Evolutionary conservation across 2,329 filamentous ascomycete species (phyloP).

Genomic region (Cytospora piceae): DNA sequence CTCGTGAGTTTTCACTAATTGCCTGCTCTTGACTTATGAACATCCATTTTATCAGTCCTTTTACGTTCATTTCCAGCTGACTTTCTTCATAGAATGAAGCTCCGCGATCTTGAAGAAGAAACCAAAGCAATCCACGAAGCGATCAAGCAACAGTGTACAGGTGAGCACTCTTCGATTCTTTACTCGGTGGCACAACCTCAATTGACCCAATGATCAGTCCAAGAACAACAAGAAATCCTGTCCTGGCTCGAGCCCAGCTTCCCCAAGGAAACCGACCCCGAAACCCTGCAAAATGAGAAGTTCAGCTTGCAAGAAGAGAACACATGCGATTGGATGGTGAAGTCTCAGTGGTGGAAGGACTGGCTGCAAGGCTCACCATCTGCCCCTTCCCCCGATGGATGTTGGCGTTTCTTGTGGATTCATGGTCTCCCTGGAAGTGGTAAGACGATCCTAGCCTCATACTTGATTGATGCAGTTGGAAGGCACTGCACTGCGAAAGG

Average conservation of each 20-base stretch:
- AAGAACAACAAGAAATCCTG: neutral
- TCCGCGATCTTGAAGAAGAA: rapidly evolving
- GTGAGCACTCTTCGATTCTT: neutral
- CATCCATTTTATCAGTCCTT: too few relatives aligned
- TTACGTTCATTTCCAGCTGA: neutral
- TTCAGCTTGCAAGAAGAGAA: neutral
- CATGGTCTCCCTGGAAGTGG: constrained; percentile 13
- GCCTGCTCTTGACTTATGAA: too few relatives aligned
- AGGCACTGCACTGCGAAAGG: neutral
- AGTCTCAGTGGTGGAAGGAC: neutral
- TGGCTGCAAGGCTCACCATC: constrained; percentile 4
- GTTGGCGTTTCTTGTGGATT: constrained; percentile 20
- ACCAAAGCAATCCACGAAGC: neutral
- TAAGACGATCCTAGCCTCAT: constrained; percentile 20
- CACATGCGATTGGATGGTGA: constrained; percentile 18
- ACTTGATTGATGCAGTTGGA: constrained; percentile 7
- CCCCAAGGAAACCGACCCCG: neutral
- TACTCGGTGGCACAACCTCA: neutral
- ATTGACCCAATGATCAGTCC: constrained; percentile 1
- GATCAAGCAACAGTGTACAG: neutral
- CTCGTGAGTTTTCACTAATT: neutral
- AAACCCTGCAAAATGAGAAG: constrained; percentile 7
- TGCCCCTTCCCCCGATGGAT: neutral
- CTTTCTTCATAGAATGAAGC: neutral
- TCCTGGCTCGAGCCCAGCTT: constrained; percentile 14